These are phyloP conservation scores for Setaria viridis DNA, from an alignment of 202 grass and related monocot genomes.

Conservation along the genomic window DNA sequence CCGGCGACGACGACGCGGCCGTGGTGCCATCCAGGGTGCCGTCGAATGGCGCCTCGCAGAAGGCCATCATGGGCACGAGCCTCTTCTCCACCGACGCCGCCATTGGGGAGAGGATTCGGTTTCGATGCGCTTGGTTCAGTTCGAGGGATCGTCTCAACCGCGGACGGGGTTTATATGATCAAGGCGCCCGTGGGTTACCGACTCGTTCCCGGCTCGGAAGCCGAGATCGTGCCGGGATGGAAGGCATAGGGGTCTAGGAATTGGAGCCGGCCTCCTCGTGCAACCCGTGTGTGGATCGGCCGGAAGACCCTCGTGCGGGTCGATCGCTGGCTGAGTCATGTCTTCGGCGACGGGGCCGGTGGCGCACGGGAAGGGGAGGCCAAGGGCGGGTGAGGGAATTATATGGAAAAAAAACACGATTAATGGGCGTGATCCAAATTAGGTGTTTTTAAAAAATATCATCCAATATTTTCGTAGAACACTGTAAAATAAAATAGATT, in stretches of 20 bases:
- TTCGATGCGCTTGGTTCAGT: neutral
- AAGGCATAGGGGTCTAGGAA: neutral
- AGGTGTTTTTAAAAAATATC: too few species aligned
- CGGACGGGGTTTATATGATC: neutral
- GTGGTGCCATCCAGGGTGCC: constrained; percentile 14
- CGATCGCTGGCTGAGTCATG: too few species aligned
- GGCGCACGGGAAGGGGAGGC: too few species aligned
- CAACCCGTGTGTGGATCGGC: neutral
- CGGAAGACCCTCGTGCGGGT: neutral
- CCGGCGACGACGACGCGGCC: neutral
- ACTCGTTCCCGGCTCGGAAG: neutral
- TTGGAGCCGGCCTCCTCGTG: neutral
- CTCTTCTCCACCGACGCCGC: neutral
- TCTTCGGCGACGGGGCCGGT: too few species aligned
- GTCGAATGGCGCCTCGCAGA: constrained; percentile 47
- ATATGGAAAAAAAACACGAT: too few species aligned
- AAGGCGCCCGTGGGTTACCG: neutral
- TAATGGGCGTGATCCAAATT: too few species aligned
- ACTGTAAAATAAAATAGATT: too few species aligned
- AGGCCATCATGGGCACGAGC: constrained; percentile 27
- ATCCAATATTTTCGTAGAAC: too few species aligned
- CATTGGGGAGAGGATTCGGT: too few species aligned
- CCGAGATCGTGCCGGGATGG: neutral
- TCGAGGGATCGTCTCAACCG: neutral
- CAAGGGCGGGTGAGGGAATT: too few species aligned